phyloP scores from a whole-genome alignment of 179 eudicot genomes.

The Vitellaria paradoxa region DNA sequence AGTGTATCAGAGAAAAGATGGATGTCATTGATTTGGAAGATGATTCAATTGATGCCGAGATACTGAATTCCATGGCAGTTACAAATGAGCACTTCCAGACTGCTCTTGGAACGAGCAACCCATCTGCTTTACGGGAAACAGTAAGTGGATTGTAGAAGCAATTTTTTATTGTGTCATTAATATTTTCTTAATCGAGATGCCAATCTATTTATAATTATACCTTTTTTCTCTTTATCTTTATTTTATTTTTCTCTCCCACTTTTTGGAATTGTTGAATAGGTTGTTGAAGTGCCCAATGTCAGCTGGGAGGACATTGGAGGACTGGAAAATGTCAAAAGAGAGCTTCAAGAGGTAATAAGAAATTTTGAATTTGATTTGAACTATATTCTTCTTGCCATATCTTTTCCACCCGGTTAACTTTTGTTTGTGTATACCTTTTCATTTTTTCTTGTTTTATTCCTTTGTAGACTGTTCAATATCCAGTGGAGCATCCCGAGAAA shows the following conservation, averaged over 20 bases:
- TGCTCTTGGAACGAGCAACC: conserved; percentile 52
- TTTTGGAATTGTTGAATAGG: conserved; percentile 14
- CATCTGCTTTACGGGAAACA: conserved; percentile 46
- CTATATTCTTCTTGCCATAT: neutral
- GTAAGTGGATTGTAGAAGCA: conserved; percentile 18
- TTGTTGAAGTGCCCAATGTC: conserved; percentile 45
- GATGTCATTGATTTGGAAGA: conserved; percentile 42
- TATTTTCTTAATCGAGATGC: no score
- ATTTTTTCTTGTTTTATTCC: neutral
- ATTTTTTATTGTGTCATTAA: neutral
- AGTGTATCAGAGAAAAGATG: conserved; percentile 44
- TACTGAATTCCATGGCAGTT: conserved; percentile 48
- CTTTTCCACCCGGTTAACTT: neutral
- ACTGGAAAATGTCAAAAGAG: conserved; percentile 39
- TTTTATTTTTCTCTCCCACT: neutral
- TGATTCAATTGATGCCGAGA: conserved; percentile 44
- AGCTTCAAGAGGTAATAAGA: conserved; percentile 41
- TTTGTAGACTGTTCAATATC: conserved; percentile 28
- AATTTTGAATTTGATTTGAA: neutral
- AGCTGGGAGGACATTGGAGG: conserved; percentile 46
- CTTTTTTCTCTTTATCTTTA: neutral
- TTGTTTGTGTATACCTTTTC: neutral
- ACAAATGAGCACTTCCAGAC: conserved; percentile 45
- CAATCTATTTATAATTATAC: neutral
- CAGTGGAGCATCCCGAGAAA: conserved; percentile 52